Evolutionary conservation across 352 stramenopile species (phyloP).

Genomic region (Phytophthora foliorum): DNA sequence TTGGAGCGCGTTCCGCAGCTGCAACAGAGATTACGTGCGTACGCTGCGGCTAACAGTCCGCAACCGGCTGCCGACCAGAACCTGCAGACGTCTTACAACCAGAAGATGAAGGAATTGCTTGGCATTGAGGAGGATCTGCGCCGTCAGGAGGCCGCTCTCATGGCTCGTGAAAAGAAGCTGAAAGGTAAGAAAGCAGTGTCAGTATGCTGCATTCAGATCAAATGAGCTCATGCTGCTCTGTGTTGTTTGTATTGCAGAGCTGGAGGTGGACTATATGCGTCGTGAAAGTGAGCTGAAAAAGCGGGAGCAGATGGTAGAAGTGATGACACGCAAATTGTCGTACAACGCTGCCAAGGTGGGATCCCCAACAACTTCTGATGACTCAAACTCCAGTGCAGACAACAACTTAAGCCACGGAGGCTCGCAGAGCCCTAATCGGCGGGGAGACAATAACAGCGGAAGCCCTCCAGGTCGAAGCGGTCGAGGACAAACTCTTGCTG

Average conservation of each 20-base stretch:
- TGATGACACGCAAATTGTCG: slow-evolving; percentile 81
- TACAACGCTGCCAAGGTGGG: slow-evolving; percentile 70
- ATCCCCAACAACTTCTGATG: slow-evolving; percentile 80
- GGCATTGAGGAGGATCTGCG: slow-evolving; percentile 87
- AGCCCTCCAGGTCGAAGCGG: slow-evolving; percentile 49
- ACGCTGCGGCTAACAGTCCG: slow-evolving; percentile 62
- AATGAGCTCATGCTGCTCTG: neutral
- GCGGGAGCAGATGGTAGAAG: slow-evolving; percentile 86
- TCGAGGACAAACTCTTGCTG: slow-evolving; percentile 36
- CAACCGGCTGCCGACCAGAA: slow-evolving; percentile 63
- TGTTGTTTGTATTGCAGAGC: slow-evolving; percentile 44
- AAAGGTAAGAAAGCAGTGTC: slow-evolving; percentile 51
- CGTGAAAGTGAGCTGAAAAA: slow-evolving; percentile 88
- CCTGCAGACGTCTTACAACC: slow-evolving; percentile 83
- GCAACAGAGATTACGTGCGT: slow-evolving; percentile 83
- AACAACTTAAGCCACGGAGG: slow-evolving; percentile 70
- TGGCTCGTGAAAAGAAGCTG: slow-evolving; percentile 87
- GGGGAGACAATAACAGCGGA: slow-evolving; percentile 50
- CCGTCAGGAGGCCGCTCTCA: slow-evolving; percentile 86
- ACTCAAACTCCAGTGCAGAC: slow-evolving; percentile 81
- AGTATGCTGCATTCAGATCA: neutral
- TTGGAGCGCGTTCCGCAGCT: slow-evolving; percentile 86
- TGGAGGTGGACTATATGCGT: slow-evolving; percentile 82
- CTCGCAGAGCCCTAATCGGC: slow-evolving; percentile 38
- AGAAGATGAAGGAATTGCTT: slow-evolving; percentile 91